A percentile compares a stretch with the other conserved stretches of the same genome.
These are phyloP conservation scores for Thelonectria discophora DNA, from an alignment of 2,329 filamentous ascomycete species.

Conservation along the genomic window DNA sequence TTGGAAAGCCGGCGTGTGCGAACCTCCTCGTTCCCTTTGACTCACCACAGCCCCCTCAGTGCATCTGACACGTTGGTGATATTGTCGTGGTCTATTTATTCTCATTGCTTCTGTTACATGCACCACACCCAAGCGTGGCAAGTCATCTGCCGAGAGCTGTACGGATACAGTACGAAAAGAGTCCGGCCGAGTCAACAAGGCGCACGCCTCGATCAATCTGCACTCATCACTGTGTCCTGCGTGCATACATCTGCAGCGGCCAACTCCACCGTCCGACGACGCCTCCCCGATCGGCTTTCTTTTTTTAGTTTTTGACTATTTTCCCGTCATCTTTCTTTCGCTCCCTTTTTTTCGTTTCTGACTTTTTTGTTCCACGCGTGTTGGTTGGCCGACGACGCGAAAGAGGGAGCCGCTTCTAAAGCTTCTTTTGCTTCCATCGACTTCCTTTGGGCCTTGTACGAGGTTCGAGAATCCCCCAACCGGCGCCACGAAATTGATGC, in stretches of 20 bases:
- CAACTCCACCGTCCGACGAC: conserved; percentile 8
- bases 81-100: background rate
- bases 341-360: too few species aligned
- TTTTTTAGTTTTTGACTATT: background rate
- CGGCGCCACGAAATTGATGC: conserved; percentile 6
- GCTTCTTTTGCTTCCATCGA: background rate
- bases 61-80: background rate
- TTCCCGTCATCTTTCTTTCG: background rate
- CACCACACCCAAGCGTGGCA: conserved; percentile 15
- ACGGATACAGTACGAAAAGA: background rate
- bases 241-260: conserved; percentile 7
- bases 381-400: background rate
- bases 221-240: background rate
- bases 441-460: too few species aligned
- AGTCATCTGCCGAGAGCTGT: conserved; percentile 7
- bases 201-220: too few species aligned
- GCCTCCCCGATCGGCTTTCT: conserved; percentile 11
- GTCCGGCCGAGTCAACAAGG: too few species aligned
- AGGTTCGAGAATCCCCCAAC: too few species aligned
- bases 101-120: background rate
- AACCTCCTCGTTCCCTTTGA: background rate
- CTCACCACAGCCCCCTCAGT: background rate
- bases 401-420: too few species aligned
- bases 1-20: background rate
- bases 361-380: background rate